phyloP scores from a whole-genome alignment of 495 filamentous ascomycete genomes.

The Parathielavia hyrcaniae region DNA sequence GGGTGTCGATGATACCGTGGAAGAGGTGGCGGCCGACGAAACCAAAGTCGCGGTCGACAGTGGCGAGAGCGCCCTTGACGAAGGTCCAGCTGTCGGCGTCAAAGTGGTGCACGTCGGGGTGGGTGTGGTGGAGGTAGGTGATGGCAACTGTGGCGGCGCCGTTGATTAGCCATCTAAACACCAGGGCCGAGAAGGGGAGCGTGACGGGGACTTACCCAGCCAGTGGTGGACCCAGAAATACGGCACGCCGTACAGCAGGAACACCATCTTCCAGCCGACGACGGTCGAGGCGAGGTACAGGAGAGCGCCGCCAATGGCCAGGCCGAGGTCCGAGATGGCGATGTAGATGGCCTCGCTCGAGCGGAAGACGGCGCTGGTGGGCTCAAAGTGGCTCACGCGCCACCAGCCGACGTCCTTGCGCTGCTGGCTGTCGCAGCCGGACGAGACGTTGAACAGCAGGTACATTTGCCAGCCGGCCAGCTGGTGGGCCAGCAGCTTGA shows the following conservation, averaged over 20 bases:
- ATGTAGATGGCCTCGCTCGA: slow-evolving; percentile 80
- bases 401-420: slow-evolving; percentile 59
- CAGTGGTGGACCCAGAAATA: slow-evolving; percentile 99
- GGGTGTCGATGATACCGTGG: slow-evolving; percentile 86
- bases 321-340: slow-evolving; percentile 72
- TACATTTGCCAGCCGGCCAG: slow-evolving; percentile 86
- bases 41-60: slow-evolving; percentile 82
- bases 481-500: slow-evolving; percentile 72
- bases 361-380: slow-evolving; percentile 82
- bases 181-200: neutral
- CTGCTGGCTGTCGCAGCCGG: slow-evolving; percentile 78
- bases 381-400: slow-evolving; percentile 93
- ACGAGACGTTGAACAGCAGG: slow-evolving; percentile 77
- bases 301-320: slow-evolving; percentile 50
- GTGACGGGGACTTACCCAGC: slow-evolving; percentile 53
- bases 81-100: slow-evolving; percentile 70
- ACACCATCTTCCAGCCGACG: slow-evolving; percentile 76
- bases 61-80: slow-evolving; percentile 76
- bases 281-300: slow-evolving; percentile 56
- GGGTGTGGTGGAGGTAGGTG: slow-evolving; percentile 87
- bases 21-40: slow-evolving; percentile 78
- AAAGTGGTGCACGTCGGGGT: slow-evolving; percentile 77
- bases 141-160: slow-evolving; percentile 56
- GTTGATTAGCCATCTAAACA: neutral
- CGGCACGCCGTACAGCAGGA: slow-evolving; percentile 84